Percentiles rank a stretch among this genome's conserved stretches.
These are phyloP conservation scores for Raphidocelis subcapitata DNA, from an alignment of 139 green algal genomes.

Conservation along the genomic window DNA sequence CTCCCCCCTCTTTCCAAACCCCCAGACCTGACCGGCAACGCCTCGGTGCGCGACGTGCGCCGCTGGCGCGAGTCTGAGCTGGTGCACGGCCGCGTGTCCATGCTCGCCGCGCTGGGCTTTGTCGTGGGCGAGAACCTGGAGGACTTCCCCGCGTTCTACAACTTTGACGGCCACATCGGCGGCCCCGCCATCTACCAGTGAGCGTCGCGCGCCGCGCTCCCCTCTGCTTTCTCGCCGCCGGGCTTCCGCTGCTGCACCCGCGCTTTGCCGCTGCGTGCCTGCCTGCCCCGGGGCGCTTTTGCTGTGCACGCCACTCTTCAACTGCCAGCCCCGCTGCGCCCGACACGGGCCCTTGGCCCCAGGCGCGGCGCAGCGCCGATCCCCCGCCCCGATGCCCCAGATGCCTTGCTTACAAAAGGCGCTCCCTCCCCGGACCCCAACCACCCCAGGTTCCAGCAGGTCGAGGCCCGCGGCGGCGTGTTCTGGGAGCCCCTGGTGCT, in stretches of 20 bases:
- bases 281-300: too few species aligned
- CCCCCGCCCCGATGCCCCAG: too few species aligned
- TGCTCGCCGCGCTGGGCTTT: slow-evolving; percentile 73
- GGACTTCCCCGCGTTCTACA: slow-evolving; percentile 56
- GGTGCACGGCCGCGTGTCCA: slow-evolving; percentile 73
- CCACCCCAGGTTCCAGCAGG: slow-evolving; percentile 87
- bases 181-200: slow-evolving; percentile 74
- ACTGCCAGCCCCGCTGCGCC: too few species aligned
- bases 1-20: not conserved
- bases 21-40: not conserved
- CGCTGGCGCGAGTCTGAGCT: slow-evolving; percentile 74
- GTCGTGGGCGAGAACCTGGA: slow-evolving; percentile 68
- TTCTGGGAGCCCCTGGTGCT: slow-evolving; percentile 74
- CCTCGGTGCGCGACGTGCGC: slow-evolving; percentile 34
- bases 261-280: too few species aligned
- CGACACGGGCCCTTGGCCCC: too few species aligned
- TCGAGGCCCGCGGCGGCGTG: slow-evolving; percentile 47
- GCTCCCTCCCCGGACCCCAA: too few species aligned
- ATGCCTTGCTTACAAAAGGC: too few species aligned
- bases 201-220: too few species aligned
- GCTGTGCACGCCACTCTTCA: too few species aligned
- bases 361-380: too few species aligned
- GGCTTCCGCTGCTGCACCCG: too few species aligned
- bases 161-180: slow-evolving; percentile 54
- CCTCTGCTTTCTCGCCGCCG: too few species aligned